Evolutionary conservation across 306 rosid species (phyloP), one percentile per base, ranked within the genome.

Genomic region (Alnus rubra): DNA sequence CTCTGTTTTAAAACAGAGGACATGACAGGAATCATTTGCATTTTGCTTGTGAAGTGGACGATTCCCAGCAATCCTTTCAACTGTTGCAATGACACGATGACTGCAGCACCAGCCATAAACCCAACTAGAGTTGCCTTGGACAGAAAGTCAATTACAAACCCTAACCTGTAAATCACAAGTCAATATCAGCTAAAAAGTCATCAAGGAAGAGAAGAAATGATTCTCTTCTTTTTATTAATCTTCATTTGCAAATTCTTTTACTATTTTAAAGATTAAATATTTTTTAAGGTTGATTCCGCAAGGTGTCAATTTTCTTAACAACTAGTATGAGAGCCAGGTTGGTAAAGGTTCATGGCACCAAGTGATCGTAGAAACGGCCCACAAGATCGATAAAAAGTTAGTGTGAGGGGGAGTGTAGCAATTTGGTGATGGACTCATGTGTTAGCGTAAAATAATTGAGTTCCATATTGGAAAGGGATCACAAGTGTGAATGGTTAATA

Each of bases 41-140:
- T 96, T 84, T 93, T 91, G 83, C 72, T 76, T 12, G 98, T 89
- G 88, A 93, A 96, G 71, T 91, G 97, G 74, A 68, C 79, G 30
- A 93, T 91, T 76, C 99, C 99, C 53, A 96, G 97, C 74, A 93
- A 88, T 78, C 97, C 98, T 86, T 96, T 96, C 28, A 93, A 88
- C 72, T 93, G 99, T 56, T 96, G 99, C 60, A 96, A 72, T 31
- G 98, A 90, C 65, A 96, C 99, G 79, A 96, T 93, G 37, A 96
- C 91, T 7, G 99, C 98, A n/a, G 99, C 97, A 19, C 99, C 99
- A 0, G 96, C 99, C 94, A 90, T 96, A 85, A 96, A 93, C 28
- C 98, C 99, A 50, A 96, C 91, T 37, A 96, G 69, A 7, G 99
- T 96, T 77, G 99, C 94, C 89, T 91, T 96, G 58, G 99, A 93